phyloP scores from a whole-genome alignment of 495 filamentous ascomycete genomes.

The Lasiosphaeria ovina region DNA sequence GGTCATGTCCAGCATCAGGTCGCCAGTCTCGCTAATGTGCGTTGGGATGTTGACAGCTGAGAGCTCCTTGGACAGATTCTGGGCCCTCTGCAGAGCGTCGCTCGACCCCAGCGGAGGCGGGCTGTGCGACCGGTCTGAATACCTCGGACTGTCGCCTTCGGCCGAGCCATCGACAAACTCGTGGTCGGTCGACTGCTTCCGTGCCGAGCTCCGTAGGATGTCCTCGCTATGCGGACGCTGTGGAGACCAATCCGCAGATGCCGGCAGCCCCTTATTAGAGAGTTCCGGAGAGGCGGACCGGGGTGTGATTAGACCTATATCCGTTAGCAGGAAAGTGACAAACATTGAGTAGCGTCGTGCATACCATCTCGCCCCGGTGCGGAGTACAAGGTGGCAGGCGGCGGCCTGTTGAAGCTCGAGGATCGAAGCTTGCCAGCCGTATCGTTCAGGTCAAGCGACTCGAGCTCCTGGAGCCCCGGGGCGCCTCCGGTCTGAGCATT shows the following conservation, averaged over 20 bases:
- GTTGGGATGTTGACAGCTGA: slow-evolving; percentile 87
- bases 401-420: slow-evolving; percentile 35
- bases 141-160: slow-evolving; percentile 33
- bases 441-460: slow-evolving; percentile 70
- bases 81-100: slow-evolving; percentile 80
- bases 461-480: slow-evolving; percentile 70
- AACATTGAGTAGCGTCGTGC: not conserved
- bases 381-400: slow-evolving; percentile 32
- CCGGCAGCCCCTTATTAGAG: slow-evolving; percentile 40
- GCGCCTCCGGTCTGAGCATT: slow-evolving; percentile 54
- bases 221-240: slow-evolving; percentile 46
- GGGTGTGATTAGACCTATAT: slow-evolving; percentile 58
- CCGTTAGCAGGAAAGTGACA: not conserved
- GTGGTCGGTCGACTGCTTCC: slow-evolving; percentile 47
- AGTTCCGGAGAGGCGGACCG: slow-evolving; percentile 61
- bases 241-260: slow-evolving; percentile 44
- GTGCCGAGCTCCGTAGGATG: slow-evolving; percentile 34
- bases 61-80: slow-evolving; percentile 82
- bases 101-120: slow-evolving; percentile 70
- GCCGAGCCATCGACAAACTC: slow-evolving; percentile 32
- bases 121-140: slow-evolving; percentile 62
- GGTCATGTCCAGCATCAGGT: slow-evolving; percentile 98
- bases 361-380: slow-evolving; percentile 28
- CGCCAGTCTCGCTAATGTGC: slow-evolving; percentile 87
- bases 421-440: slow-evolving; percentile 35